A percentile compares a stretch with the other conserved stretches of the same genome.
phyloP scores from a whole-genome alignment of 2,329 filamentous ascomycete genomes.

The Leptodontidium sp. region DNA sequence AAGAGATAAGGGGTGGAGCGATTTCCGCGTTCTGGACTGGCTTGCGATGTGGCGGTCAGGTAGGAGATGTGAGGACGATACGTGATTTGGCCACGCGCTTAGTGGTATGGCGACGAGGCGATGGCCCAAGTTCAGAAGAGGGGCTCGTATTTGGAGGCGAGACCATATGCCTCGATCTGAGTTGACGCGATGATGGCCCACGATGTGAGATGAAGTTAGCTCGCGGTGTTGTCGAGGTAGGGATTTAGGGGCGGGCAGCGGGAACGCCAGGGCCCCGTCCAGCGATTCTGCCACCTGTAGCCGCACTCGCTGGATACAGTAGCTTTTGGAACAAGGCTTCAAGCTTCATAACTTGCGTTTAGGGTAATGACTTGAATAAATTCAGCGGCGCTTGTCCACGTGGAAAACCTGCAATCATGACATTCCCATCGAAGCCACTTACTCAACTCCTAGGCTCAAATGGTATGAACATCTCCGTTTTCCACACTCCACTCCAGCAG shows the following conservation, averaged over 20 bases:
- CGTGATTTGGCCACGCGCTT: too few relatives aligned
- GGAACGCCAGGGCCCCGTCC: neutral
- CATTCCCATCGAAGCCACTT: conserved; percentile 55
- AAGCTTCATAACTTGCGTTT: neutral
- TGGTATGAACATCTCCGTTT: conserved; percentile 52
- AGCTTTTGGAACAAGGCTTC: neutral
- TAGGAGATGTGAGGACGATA: too few relatives aligned
- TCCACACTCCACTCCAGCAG: neutral
- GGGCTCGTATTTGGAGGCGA: too few relatives aligned
- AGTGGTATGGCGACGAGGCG: too few relatives aligned
- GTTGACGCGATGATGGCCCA: too few relatives aligned
- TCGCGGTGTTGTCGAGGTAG: neutral
- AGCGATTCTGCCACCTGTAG: conserved; percentile 1
- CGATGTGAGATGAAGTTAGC: too few relatives aligned
- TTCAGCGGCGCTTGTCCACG: neutral
- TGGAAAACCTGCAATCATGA: conserved; percentile 42
- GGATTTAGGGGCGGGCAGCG: neutral
- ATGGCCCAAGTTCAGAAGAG: too few relatives aligned
- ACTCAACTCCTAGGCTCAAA: conserved; percentile 66
- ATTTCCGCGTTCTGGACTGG: too few relatives aligned
- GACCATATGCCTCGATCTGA: too few relatives aligned
- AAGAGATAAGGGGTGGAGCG: too few relatives aligned
- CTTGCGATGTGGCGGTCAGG: too few relatives aligned
- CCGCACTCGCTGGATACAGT: neutral
- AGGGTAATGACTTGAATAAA: neutral